These are phyloP conservation scores for Podospora comata DNA, from an alignment of 495 filamentous ascomycete species.

Conservation along the genomic window DNA sequence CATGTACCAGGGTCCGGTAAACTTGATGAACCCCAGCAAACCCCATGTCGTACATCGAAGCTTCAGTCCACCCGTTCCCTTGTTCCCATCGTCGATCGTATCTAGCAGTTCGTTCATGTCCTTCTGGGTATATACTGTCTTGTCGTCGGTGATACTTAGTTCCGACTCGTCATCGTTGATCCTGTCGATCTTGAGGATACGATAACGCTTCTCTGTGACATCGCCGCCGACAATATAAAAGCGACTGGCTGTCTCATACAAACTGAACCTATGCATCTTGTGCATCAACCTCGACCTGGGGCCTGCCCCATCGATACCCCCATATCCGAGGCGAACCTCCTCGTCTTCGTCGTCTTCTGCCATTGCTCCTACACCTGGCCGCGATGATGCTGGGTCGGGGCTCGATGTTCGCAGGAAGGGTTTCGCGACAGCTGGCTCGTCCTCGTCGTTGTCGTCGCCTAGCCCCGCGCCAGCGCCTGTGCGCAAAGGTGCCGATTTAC, in stretches of 20 bases:
- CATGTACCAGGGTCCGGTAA: conserved; percentile 98
- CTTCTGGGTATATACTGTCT: conserved; percentile 85
- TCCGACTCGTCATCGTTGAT: conserved; percentile 72
- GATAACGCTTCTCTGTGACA: conserved; percentile 78
- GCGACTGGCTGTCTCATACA: conserved; percentile 89
- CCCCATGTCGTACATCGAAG: conserved; percentile 91
- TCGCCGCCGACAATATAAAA: conserved; percentile 95
- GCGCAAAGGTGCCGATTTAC: conserved; percentile 22
- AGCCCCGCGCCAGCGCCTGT: conserved; percentile 32
- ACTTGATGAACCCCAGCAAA: conserved; percentile 87
- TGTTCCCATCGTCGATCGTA: conserved; percentile 95
- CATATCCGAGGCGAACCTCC: conserved; percentile 35
- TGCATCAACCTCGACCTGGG: conserved; percentile 53
- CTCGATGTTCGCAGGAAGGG: conserved; percentile 63
- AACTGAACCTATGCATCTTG: conserved; percentile 91
- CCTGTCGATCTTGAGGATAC: conserved; percentile 91
- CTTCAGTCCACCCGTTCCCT: conserved; percentile 83
- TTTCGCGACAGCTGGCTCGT: conserved; percentile 59
- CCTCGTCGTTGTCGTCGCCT: conserved; percentile 58
- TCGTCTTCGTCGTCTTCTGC: conserved; percentile 46
- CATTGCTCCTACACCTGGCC: conserved; percentile 17
- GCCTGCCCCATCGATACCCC: conserved; percentile 20
- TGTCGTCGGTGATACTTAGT: conserved; percentile 84
- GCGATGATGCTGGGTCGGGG: conserved; percentile 43
- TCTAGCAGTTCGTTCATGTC: conserved; percentile 92